A percentile compares a stretch with the other conserved stretches of the same genome.
These are phyloP conservation scores for Chrysanthemum lavandulifolium DNA, from an alignment of 129 eudicot species.

Conservation along the genomic window DNA sequence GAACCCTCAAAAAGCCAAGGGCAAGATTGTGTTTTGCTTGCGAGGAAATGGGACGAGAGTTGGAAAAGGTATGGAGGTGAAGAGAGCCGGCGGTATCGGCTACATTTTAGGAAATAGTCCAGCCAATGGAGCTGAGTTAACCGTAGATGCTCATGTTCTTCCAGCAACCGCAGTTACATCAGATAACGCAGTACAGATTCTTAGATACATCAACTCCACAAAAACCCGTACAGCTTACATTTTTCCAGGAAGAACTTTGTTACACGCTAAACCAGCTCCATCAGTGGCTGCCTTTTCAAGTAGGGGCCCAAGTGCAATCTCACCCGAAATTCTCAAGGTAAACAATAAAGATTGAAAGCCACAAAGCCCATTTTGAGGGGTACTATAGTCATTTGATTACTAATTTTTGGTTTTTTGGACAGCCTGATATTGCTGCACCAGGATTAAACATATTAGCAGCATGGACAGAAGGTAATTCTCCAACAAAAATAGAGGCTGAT, in stretches of 20 bases:
- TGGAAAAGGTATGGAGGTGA: slow-evolving; percentile 81
- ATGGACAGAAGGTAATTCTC: slow-evolving; percentile 53
- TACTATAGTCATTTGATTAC: background rate
- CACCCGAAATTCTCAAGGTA: slow-evolving; percentile 81
- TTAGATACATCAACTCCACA: slow-evolving; percentile 56
- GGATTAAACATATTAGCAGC: slow-evolving; percentile 83
- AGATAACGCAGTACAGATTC: slow-evolving; percentile 44
- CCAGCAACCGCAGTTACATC: slow-evolving; percentile 78
- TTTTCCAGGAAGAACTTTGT: slow-evolving; percentile 44
- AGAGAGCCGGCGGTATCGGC: slow-evolving; percentile 87
- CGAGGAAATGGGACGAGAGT: slow-evolving; percentile 88
- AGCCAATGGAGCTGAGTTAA: slow-evolving; percentile 63
- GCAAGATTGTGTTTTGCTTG: slow-evolving; percentile 81
- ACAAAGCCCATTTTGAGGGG: background rate
- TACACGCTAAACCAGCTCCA: slow-evolving; percentile 61
- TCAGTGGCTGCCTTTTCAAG: slow-evolving; percentile 83
- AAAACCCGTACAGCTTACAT: slow-evolving; percentile 50
- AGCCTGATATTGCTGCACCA: slow-evolving; percentile 83
- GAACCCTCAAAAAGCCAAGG: slow-evolving; percentile 58
- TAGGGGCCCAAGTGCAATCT: slow-evolving; percentile 68
- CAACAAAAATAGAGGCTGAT: slow-evolving; percentile 37
- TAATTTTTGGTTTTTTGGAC: slow-evolving; percentile 7
- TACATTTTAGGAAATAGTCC: slow-evolving; percentile 67
- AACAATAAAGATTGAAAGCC: background rate
- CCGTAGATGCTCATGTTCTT: slow-evolving; percentile 76